A percentile compares a stretch with the other conserved stretches of the same genome.
These are phyloP conservation scores for Russula emetica DNA, from an alignment of 768 basidiomycete species.

Conservation along the genomic window DNA sequence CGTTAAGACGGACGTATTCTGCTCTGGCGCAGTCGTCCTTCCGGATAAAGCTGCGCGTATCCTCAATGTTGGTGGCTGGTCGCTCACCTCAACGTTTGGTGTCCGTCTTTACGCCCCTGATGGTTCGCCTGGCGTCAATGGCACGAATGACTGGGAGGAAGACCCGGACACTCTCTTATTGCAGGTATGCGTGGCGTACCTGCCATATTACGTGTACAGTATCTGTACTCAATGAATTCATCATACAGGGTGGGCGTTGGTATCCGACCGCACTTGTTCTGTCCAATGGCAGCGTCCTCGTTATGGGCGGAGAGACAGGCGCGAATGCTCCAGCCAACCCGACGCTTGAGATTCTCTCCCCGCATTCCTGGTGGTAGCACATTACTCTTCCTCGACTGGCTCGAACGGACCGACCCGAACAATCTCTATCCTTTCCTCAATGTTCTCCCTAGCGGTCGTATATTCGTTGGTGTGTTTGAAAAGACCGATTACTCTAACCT, in stretches of 20 bases:
- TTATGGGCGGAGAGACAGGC: conserved; percentile 72
- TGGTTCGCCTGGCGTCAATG: conserved; percentile 61
- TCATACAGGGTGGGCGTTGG: conserved; percentile 56
- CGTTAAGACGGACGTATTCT: conserved; percentile 74
- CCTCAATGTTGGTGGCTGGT: conserved; percentile 70
- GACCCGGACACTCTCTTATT: conserved; percentile 52
- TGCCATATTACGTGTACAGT: not conserved
- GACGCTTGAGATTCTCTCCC: conserved; percentile 67
- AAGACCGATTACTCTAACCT: not conserved
- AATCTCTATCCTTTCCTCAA: conserved; percentile 77
- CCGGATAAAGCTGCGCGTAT: conserved; percentile 69
- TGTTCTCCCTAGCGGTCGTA: conserved; percentile 60
- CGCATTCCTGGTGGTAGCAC: conserved; percentile 62
- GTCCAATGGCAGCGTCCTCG: conserved; percentile 68
- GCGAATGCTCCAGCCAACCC: conserved; percentile 66
- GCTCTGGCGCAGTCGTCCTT: conserved; percentile 65
- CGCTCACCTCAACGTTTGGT: conserved; percentile 64
- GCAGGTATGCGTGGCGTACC: conserved; percentile 44
- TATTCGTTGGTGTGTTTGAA: conserved; percentile 63
- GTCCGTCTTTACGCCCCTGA: conserved; percentile 70
- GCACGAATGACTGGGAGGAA: conserved; percentile 79
- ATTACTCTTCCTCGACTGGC: conserved; percentile 56
- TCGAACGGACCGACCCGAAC: conserved; percentile 69
- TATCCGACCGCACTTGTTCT: conserved; percentile 66
- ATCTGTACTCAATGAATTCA: not conserved